Percentiles rank a stretch among this genome's conserved stretches.
Conservation (phyloP, 1,139 yeast species). For the Kodamaea ohmeri region DNA sequence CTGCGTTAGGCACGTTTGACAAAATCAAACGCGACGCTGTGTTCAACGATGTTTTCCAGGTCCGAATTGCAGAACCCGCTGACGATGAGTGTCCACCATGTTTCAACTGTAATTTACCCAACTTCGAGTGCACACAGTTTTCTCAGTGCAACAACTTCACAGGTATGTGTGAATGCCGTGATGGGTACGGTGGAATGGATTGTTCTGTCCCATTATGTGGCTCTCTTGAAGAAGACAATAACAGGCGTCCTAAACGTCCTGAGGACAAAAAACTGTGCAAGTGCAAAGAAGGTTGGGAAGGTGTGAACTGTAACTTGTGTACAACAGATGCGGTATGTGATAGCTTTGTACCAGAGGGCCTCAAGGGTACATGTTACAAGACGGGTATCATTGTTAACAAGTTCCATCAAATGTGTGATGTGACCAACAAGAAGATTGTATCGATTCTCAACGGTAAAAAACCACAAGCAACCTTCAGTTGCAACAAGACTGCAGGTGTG, state of each 20-base stretch:
- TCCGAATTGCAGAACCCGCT: slow-evolving; percentile 6
- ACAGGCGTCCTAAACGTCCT: slow-evolving; percentile 59
- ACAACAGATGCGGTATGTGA: slow-evolving; percentile 71
- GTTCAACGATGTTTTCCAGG: slow-evolving; percentile 28
- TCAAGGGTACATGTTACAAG: slow-evolving; percentile 84
- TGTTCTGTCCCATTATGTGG: slow-evolving; percentile 92
- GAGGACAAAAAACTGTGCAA: slow-evolving; percentile 49
- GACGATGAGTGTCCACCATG: slow-evolving; percentile 56
- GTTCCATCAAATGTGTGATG: slow-evolving; percentile 91
- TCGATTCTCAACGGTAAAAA: slow-evolving; percentile 73
- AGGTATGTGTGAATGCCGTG: slow-evolving; percentile 89
- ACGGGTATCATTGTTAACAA: slow-evolving; percentile 82
- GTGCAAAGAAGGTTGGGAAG: slow-evolving; percentile 87
- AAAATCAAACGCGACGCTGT: slow-evolving; percentile 26
- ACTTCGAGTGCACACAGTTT: slow-evolving; percentile 86
- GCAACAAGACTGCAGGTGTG: slow-evolving; percentile 60
- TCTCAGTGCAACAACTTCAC: slow-evolving; percentile 82
- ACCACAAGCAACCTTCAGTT: slow-evolving; percentile 91
- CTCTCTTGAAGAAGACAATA: slow-evolving; percentile 60
- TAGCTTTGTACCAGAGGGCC: slow-evolving; percentile 82
- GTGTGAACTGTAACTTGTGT: slow-evolving; percentile 91
- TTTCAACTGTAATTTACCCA: slow-evolving; percentile 91
- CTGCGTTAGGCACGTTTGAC: slow-evolving; percentile 19
- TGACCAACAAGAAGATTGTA: slow-evolving; percentile 81
- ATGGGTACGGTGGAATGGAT: slow-evolving; percentile 92